phyloP scores from a whole-genome alignment of 1,284 basidiomycete genomes.

The Apiotrichum montevideense region DNA sequence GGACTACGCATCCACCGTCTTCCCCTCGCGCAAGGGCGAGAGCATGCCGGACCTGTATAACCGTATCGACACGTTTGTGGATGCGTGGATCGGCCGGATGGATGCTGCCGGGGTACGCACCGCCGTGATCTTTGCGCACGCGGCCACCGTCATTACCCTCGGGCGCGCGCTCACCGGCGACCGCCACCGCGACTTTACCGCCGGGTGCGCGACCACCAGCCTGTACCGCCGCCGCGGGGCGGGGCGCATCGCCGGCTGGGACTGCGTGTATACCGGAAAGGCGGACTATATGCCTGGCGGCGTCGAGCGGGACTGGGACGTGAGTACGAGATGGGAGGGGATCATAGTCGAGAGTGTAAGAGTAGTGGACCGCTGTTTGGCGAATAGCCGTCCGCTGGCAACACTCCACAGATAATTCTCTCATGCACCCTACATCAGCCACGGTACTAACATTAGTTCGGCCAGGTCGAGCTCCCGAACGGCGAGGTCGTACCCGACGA shows the following conservation, averaged over 20 bases:
- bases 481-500: slow-evolving; percentile 45
- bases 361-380: too few species aligned
- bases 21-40: slow-evolving; percentile 48
- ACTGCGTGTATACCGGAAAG: slow-evolving; percentile 36
- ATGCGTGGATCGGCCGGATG: slow-evolving; percentile 33
- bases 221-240: slow-evolving; percentile 32
- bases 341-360: too few species aligned
- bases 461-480: slow-evolving; percentile 29
- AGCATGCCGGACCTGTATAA: slow-evolving; percentile 46
- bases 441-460: slow-evolving; percentile 19
- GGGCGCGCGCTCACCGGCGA: slow-evolving; percentile 32
- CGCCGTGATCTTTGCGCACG: slow-evolving; percentile 50
- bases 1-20: slow-evolving; percentile 45
- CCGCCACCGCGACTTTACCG: slow-evolving; percentile 27
- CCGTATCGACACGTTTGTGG: slow-evolving; percentile 34
- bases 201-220: slow-evolving; percentile 42
- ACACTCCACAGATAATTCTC: neutral
- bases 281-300: slow-evolving; percentile 44
- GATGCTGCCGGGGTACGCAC: slow-evolving; percentile 41
- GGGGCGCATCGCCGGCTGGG: slow-evolving; percentile 21
- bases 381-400: neutral
- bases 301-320: slow-evolving; percentile 45
- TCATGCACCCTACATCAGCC: too few species aligned
- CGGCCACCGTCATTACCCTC: slow-evolving; percentile 48
- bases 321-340: slow-evolving; percentile 11